Percentiles rank a stretch among this genome's conserved stretches.
Evolutionary conservation across 345 rosid species (phyloP).

Genomic region (Populus euphratica): DNA sequence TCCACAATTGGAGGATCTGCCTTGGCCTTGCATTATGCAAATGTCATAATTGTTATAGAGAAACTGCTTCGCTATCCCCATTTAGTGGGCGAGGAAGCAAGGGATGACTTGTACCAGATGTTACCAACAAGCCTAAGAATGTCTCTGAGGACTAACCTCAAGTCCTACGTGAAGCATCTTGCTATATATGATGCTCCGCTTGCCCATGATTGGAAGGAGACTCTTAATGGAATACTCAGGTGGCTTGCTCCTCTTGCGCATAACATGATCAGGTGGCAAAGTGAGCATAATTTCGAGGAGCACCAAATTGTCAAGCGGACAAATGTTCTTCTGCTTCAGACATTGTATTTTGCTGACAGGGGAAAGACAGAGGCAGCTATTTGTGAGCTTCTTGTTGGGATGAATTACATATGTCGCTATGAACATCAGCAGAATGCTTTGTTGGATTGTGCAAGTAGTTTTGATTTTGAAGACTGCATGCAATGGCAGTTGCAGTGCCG

Average conservation of each 20-base stretch:
- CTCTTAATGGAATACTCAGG: constrained; percentile 56
- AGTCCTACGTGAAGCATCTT: constrained; percentile 67
- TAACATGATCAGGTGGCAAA: constrained; percentile 93
- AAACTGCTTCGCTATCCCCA: constrained; percentile 88
- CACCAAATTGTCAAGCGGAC: constrained; percentile 76
- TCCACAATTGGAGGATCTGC: constrained; percentile 93
- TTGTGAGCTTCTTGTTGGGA: constrained; percentile 81
- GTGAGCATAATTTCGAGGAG: constrained; percentile 90
- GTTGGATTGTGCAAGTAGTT: constrained; percentile 89
- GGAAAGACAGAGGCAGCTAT: constrained; percentile 72
- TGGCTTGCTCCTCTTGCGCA: constrained; percentile 97
- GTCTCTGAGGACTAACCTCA: constrained; percentile 58
- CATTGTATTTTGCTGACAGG: constrained; percentile 87
- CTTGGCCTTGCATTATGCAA: constrained; percentile 82
- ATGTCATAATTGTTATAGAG: constrained; percentile 80
- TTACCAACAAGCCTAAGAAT: constrained; percentile 74
- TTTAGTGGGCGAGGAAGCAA: constrained; percentile 89
- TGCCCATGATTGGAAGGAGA: constrained; percentile 94
- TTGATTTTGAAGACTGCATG: constrained; percentile 87
- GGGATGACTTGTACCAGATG: constrained; percentile 95
- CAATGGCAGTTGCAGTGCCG: constrained; percentile 80
- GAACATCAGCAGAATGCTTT: constrained; percentile 86
- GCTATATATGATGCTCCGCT: constrained; percentile 91
- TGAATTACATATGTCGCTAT: constrained; percentile 89
- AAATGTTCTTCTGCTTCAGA: constrained; percentile 79